Conservation (phyloP, 495 filamentous ascomycete species). For the Podospora didyma region DNA sequence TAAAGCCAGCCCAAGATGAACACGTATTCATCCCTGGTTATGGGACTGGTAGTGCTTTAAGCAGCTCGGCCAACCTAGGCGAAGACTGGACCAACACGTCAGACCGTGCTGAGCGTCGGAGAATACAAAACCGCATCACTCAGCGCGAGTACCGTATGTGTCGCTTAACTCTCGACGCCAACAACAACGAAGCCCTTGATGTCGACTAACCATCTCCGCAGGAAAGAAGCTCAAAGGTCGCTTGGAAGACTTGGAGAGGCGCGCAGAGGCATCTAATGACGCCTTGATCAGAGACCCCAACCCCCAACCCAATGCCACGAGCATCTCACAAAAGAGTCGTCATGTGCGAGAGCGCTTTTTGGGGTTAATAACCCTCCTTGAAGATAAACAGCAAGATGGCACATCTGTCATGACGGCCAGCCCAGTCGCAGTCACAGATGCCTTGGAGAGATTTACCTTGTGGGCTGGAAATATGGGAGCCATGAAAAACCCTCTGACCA, state of each 20-base stretch:
- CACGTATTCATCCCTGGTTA: too few relatives aligned
- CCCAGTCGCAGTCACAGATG: neutral
- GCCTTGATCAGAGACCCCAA: too few relatives aligned
- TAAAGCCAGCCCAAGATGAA: neutral
- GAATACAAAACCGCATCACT: slow-evolving; percentile 96
- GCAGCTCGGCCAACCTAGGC: slow-evolving; percentile 69
- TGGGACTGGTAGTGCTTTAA: too few relatives aligned
- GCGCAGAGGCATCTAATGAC: too few relatives aligned
- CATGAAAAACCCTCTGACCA: neutral
- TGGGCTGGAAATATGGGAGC: slow-evolving; percentile 17
- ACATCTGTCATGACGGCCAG: neutral
- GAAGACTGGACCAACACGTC: slow-evolving; percentile 99
- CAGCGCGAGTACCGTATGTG: slow-evolving; percentile 96
- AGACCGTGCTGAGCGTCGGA: slow-evolving; percentile 84
- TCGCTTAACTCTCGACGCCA: neutral
- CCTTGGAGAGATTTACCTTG: slow-evolving; percentile 12
- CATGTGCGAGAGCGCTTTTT: neutral
- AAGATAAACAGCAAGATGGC: neutral
- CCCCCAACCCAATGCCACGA: too few relatives aligned
- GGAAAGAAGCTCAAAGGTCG: slow-evolving; percentile 98
- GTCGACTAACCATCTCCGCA: slow-evolving; percentile 34
- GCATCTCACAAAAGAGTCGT: neutral
- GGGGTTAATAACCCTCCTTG: neutral
- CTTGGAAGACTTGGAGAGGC: slow-evolving; percentile 90
- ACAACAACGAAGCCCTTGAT: neutral